Percentiles rank a stretch among this genome's conserved stretches.
Conservation (phyloP, 345 rosid species). For the Brassica juncea region DNA sequence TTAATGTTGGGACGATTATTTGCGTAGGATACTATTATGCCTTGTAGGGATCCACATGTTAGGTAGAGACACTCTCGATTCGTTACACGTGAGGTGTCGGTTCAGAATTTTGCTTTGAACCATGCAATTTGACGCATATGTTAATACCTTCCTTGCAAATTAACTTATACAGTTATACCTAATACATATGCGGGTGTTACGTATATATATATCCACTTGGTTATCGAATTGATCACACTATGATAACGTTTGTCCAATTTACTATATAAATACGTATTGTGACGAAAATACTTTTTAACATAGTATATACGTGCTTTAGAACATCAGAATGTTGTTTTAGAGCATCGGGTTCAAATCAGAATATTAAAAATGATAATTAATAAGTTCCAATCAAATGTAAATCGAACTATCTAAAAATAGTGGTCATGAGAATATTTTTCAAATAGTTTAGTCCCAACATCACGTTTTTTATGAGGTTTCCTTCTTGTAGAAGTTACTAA, state of each 20-base stretch:
- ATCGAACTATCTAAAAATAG: neutral
- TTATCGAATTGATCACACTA: neutral
- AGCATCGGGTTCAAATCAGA: neutral
- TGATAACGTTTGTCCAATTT: neutral
- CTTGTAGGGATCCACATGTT: conserved; percentile 38
- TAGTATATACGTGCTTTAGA: neutral
- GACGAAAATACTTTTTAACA: neutral
- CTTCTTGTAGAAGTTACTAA: conserved; percentile 25
- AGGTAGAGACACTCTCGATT: conserved; percentile 31
- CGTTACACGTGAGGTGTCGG: conserved; percentile 41
- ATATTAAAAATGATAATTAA: neutral
- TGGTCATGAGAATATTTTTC: conserved; percentile 24
- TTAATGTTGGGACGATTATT: conserved; percentile 20
- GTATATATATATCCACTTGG: neutral
- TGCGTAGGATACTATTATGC: conserved; percentile 26
- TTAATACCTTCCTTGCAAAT: neutral
- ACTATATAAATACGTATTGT: neutral
- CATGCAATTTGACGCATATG: conserved; percentile 4
- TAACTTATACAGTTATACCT: neutral
- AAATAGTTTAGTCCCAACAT: conserved; percentile 5
- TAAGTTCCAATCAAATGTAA: conserved; percentile 23
- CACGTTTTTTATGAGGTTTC: neutral
- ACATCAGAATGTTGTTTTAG: neutral
- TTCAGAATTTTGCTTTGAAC: conserved; percentile 31
- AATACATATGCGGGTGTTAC: neutral